A percentile compares a stretch with the other conserved stretches of the same genome.
Conservation (phyloP, 2,329 filamentous ascomycete species). For the Penicillium sp. region DNA sequence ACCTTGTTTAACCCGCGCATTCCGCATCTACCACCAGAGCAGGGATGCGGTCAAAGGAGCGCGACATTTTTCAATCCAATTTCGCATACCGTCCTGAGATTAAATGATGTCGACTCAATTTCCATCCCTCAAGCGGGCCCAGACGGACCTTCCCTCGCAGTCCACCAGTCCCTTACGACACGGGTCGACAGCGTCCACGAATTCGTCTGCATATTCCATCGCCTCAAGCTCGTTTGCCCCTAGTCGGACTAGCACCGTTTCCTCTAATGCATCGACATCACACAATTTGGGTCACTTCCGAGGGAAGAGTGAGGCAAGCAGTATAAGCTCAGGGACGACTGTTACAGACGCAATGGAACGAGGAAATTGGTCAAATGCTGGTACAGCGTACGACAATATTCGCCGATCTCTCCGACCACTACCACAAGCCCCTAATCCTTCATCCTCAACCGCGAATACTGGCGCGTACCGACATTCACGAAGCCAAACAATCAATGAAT, state of each 20-base stretch:
- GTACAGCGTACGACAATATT: constrained; percentile 68
- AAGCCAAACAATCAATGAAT: constrained; percentile 65
- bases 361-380: constrained; percentile 46
- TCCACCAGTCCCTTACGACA: constrained; percentile 52
- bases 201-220: constrained; percentile 54
- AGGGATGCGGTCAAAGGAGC: constrained; percentile 44
- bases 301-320: constrained; percentile 70
- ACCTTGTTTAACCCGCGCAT: constrained; percentile 12
- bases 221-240: constrained; percentile 51
- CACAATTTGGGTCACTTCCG: constrained; percentile 62
- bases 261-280: constrained; percentile 67
- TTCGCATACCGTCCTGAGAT: constrained; percentile 31
- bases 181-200: constrained; percentile 56
- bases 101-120: constrained; percentile 43
- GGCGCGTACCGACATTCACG: constrained; percentile 48
- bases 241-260: constrained; percentile 67
- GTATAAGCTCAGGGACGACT: constrained; percentile 48
- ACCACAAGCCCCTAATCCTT: constrained; percentile 61
- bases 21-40: constrained; percentile 33
- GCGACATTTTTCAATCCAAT: constrained; percentile 27
- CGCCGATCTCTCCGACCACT: constrained; percentile 76
- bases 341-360: constrained; percentile 23
- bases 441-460: constrained; percentile 40
- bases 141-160: constrained; percentile 44
- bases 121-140: constrained; percentile 38